phyloP scores from a whole-genome alignment of 1,284 basidiomycete species.

The Spongiforma sp. region DNA sequence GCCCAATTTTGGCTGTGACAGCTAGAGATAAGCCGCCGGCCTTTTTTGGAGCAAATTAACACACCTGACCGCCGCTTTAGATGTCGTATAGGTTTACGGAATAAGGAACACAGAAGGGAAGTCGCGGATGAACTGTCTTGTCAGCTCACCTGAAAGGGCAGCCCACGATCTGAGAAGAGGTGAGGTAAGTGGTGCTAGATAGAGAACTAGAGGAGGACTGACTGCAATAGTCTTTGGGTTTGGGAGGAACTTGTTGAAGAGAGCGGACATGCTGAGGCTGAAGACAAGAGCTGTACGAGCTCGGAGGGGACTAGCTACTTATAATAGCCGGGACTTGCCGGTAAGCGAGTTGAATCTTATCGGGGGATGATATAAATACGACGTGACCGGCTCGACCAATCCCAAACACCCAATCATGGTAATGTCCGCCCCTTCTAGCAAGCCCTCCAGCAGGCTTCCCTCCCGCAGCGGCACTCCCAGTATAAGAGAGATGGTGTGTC shows the following conservation, averaged over 20 bases:
- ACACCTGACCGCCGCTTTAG: slow-evolving; percentile 63
- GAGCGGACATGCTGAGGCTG: slow-evolving; percentile 26
- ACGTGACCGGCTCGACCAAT: slow-evolving; percentile 7
- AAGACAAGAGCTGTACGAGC: background rate
- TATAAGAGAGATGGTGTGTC: slow-evolving; percentile 45
- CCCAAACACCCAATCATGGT: slow-evolving; percentile 6
- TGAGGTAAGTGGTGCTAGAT: slow-evolving; percentile 1
- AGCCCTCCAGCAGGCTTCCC: slow-evolving; percentile 33
- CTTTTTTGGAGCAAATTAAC: slow-evolving; percentile 17
- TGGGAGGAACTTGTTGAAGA: slow-evolving; percentile 55
- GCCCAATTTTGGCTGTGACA: slow-evolving; percentile 67
- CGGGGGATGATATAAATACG: background rate
- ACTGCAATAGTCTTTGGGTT: slow-evolving; percentile 64
- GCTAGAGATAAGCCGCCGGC: slow-evolving; percentile 17
- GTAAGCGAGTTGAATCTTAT: too few relatives aligned
- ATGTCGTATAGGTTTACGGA: slow-evolving; percentile 28
- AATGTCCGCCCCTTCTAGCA: slow-evolving; percentile 34
- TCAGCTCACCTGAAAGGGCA: slow-evolving; percentile 72
- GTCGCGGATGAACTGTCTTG: background rate
- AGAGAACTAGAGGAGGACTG: slow-evolving; percentile 13
- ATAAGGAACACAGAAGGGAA: slow-evolving; percentile 11
- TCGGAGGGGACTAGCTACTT: slow-evolving; percentile 6
- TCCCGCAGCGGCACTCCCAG: slow-evolving; percentile 43
- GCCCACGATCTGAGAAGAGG: slow-evolving; percentile 61
- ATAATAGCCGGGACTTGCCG: slow-evolving; percentile 4